Percentiles rank a stretch among this genome's conserved stretches.
These are phyloP conservation scores for Lachnellula subtilissima DNA, from an alignment of 2,329 filamentous ascomycete genomes.

Conservation along the genomic window DNA sequence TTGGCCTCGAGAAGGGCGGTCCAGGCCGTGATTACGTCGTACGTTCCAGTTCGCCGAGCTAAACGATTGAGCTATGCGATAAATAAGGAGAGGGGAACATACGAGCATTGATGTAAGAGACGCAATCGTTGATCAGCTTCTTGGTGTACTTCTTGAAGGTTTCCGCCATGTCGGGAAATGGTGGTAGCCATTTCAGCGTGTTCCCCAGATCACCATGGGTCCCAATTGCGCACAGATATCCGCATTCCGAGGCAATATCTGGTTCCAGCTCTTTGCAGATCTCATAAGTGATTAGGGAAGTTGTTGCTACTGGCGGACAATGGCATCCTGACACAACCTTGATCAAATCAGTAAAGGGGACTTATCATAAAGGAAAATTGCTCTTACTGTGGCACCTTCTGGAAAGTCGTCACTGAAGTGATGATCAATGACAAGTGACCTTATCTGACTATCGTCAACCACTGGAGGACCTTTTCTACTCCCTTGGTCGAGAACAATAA, in stretches of 20 bases:
- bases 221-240: conserved; percentile 60
- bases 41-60: conserved; percentile 54
- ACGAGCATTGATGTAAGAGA: conserved; percentile 59
- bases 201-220: conserved; percentile 64
- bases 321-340: conserved; percentile 57
- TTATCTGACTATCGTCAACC: conserved; percentile 42
- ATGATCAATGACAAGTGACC: conserved; percentile 59
- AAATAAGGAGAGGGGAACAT: neutral
- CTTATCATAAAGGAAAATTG: neutral
- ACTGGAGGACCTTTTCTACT: conserved; percentile 51
- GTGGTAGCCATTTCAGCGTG: conserved; percentile 58
- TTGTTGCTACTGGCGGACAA: conserved; percentile 61
- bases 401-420: conserved; percentile 57
- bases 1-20: conserved; percentile 47
- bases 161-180: conserved; percentile 60
- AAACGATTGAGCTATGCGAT: neutral
- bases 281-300: conserved; percentile 57
- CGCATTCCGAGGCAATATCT: conserved; percentile 44
- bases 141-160: conserved; percentile 58
- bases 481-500: conserved; percentile 64
- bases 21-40: conserved; percentile 58
- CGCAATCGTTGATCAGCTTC: conserved; percentile 57
- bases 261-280: conserved; percentile 55
- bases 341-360: conserved; percentile 25
- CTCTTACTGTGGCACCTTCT: conserved; percentile 26